phyloP scores from a whole-genome alignment of 768 basidiomycete species.

The Pleurotus sapidus region DNA sequence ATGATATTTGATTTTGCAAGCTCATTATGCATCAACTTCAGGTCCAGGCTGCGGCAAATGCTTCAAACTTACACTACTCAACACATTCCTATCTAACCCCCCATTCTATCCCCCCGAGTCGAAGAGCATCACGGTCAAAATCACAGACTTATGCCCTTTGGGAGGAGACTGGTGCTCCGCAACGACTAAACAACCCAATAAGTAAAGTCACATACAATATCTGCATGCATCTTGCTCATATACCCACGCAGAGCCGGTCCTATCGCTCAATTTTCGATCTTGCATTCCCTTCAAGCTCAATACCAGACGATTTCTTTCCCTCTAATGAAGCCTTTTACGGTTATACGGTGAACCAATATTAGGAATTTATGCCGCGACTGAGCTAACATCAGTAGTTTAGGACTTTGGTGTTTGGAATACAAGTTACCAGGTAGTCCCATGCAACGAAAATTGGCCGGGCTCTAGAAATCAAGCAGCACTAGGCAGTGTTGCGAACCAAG shows the following conservation, averaged over 20 bases:
- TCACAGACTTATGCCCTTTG: slow-evolving; percentile 78
- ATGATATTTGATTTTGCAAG: background rate
- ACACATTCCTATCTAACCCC: slow-evolving; percentile 63
- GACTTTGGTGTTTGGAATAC: slow-evolving; percentile 90
- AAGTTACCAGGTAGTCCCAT: slow-evolving; percentile 64
- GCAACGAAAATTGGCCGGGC: slow-evolving; percentile 63
- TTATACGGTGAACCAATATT: slow-evolving; percentile 3
- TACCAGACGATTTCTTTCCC: slow-evolving; percentile 73
- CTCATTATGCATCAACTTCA: slow-evolving; percentile 17
- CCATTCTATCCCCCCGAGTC: slow-evolving; percentile 63
- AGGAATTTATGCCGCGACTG: background rate
- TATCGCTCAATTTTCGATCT: slow-evolving; percentile 83
- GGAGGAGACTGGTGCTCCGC: slow-evolving; percentile 67
- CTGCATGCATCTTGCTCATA: background rate
- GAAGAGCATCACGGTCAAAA: slow-evolving; percentile 68
- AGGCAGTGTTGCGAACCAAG: slow-evolving; percentile 62
- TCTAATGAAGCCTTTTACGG: slow-evolving; percentile 64
- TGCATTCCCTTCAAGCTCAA: slow-evolving; percentile 69
- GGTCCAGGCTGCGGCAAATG: slow-evolving; percentile 77
- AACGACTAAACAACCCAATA: slow-evolving; percentile 43
- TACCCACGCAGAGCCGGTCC: slow-evolving; percentile 54
- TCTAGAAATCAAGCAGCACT: slow-evolving; percentile 54
- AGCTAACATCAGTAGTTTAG: slow-evolving; percentile 26
- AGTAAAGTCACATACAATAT: no score
- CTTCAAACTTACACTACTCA: slow-evolving; percentile 73